These are phyloP conservation scores for Boletus semigastroideus DNA, from an alignment of 1,284 basidiomycete species.

Conservation along the genomic window DNA sequence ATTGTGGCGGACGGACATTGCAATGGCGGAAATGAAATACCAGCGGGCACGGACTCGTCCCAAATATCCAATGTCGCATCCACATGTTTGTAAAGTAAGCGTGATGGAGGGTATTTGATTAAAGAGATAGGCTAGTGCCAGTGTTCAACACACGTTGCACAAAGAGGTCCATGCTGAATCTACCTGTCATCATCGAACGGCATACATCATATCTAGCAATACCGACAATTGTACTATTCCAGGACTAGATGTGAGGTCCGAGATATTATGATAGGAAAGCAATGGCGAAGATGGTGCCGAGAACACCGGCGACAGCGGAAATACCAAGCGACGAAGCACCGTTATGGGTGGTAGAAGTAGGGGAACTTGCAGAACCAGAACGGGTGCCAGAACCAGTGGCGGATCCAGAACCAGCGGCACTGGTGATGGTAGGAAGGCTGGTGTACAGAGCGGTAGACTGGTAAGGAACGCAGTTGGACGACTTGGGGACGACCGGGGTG, in stretches of 20 bases:
- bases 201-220: background rate
- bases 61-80: too few species aligned
- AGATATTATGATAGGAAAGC: slow-evolving; percentile 43
- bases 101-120: slow-evolving; percentile 18
- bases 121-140: slow-evolving; percentile 23
- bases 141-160: slow-evolving; percentile 27
- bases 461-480: slow-evolving; percentile 63
- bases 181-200: slow-evolving; percentile 2
- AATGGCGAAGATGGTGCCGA: slow-evolving; percentile 47
- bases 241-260: background rate
- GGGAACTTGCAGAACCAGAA: slow-evolving; percentile 22
- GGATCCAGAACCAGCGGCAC: slow-evolving; percentile 11
- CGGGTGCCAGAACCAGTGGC: slow-evolving; percentile 17
- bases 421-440: slow-evolving; percentile 17
- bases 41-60: too few species aligned
- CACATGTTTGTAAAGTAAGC: too few species aligned
- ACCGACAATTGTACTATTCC: slow-evolving; percentile 1
- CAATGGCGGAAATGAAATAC: too few species aligned
- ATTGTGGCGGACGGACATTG: too few species aligned
- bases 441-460: slow-evolving; percentile 50
- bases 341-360: slow-evolving; percentile 26
- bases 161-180: slow-evolving; percentile 14
- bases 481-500: slow-evolving; percentile 54
- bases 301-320: slow-evolving; percentile 39
- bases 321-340: slow-evolving; percentile 39